Conservation (phyloP, 345 rosid genomes). For the Carallia pectinifolia region DNA sequence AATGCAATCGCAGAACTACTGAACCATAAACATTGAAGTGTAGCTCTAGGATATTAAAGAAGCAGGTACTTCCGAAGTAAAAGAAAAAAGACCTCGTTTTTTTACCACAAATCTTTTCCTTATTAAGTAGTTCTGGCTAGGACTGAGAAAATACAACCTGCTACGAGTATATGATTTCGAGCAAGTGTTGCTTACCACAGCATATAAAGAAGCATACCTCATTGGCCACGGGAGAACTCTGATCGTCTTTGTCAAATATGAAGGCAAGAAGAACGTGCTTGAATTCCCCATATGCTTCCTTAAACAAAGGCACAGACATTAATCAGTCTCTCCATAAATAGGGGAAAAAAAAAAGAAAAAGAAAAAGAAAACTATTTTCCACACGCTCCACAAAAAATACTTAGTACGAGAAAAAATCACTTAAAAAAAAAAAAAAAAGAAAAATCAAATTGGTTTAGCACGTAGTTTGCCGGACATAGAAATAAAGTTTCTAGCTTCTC, state of each 20-base stretch:
- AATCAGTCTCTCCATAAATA: conserved; percentile 22
- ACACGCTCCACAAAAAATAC: too few relatives aligned
- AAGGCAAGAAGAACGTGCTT: conserved; percentile 93
- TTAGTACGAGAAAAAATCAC: too few relatives aligned
- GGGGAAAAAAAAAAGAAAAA: not conserved
- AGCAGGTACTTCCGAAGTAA: not conserved
- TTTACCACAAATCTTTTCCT: not conserved
- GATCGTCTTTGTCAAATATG: conserved; percentile 76
- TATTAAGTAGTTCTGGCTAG: not conserved
- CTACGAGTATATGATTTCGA: not conserved
- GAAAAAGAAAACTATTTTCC: not conserved
- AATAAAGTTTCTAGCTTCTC: too few relatives aligned
- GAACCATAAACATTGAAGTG: not conserved
- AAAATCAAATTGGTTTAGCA: too few relatives aligned
- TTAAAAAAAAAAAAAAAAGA: too few relatives aligned
- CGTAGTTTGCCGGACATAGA: too few relatives aligned
- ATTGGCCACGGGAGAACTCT: conserved; percentile 77
- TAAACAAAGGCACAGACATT: conserved; percentile 36
- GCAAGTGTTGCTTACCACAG: not conserved
- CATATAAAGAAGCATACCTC: conserved; percentile 47
- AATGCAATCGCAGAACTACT: not conserved
- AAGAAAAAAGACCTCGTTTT: too few relatives aligned
- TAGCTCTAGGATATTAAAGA: not conserved
- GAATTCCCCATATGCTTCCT: conserved; percentile 99
- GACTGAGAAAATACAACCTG: not conserved